phyloP scores from a whole-genome alignment of 306 rosid genomes.

The Lithocarpus polystachyus region DNA sequence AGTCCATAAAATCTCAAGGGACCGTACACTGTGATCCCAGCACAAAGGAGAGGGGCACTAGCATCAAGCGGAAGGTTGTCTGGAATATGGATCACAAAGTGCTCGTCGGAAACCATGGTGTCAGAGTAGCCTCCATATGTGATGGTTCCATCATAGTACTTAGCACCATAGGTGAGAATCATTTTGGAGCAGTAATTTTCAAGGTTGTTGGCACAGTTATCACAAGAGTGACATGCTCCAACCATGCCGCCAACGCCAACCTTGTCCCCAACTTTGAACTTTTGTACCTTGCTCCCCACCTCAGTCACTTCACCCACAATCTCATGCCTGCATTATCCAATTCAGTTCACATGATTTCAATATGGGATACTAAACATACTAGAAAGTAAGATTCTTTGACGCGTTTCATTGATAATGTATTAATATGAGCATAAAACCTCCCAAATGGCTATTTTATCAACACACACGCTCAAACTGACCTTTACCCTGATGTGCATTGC shows the following conservation, averaged over 20 bases:
- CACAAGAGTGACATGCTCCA: constrained; percentile 44
- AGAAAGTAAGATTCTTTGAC: no score
- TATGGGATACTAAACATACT: no score
- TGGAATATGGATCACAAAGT: constrained; percentile 20
- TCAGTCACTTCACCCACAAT: constrained; percentile 40
- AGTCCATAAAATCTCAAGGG: constrained; percentile 41
- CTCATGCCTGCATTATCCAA: constrained; percentile 34
- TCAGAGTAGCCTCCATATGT: constrained; percentile 45
- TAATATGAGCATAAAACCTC: no score
- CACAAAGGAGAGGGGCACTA: constrained; percentile 44
- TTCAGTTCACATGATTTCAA: not conserved
- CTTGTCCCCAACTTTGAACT: constrained; percentile 39
- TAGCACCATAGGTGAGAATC: constrained; percentile 18
- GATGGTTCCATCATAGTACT: constrained; percentile 31
- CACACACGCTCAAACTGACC: no score
- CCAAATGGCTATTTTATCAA: no score
- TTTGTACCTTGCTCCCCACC: constrained; percentile 34
- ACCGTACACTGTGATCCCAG: constrained; percentile 50
- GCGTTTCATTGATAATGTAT: no score
- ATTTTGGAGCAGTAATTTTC: constrained; percentile 37
- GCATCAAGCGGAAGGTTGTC: constrained; percentile 27
- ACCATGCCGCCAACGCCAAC: constrained; percentile 31
- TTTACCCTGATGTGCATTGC: no score
- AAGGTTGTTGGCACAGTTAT: constrained; percentile 16
- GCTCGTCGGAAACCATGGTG: constrained; percentile 30